Percentiles rank a stretch among this genome's conserved stretches.
phyloP scores from a whole-genome alignment of 176 grass and related monocot species.

The Hsuehochloa calcarea region DNA sequence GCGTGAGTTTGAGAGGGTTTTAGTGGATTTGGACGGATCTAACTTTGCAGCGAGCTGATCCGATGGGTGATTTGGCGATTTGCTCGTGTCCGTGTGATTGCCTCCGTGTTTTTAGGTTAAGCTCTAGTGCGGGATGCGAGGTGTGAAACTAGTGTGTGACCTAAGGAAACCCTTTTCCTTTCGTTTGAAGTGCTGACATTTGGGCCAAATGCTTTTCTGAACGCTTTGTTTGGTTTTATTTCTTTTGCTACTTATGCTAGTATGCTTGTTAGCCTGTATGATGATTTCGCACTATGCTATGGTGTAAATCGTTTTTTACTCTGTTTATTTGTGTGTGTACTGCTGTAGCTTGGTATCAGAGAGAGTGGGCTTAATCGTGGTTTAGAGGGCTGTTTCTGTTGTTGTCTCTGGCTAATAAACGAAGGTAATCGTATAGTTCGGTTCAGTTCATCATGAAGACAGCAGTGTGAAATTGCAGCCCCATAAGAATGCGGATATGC shows the following conservation, averaged over 20 bases:
- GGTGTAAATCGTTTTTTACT: background rate
- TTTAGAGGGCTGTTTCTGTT: background rate
- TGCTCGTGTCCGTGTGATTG: background rate
- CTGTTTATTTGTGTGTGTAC: background rate
- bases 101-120: background rate
- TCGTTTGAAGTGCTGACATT: background rate
- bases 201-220: background rate
- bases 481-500: background rate
- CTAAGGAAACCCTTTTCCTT: background rate
- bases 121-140: background rate
- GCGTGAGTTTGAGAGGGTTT: background rate
- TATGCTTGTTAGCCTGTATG: background rate
- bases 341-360: background rate
- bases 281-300: background rate
- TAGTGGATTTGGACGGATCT: conserved; percentile 17
- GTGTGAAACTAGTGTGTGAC: background rate
- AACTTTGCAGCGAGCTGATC: conserved; percentile 10
- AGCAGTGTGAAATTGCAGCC: background rate
- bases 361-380: background rate
- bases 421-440: background rate
- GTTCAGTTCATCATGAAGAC: background rate
- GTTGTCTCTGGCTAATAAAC: background rate
- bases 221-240: background rate
- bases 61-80: background rate
- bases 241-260: background rate